These are phyloP conservation scores for Penicillium diatomitis DNA, from an alignment of 495 filamentous ascomycete genomes.

Conservation along the genomic window DNA sequence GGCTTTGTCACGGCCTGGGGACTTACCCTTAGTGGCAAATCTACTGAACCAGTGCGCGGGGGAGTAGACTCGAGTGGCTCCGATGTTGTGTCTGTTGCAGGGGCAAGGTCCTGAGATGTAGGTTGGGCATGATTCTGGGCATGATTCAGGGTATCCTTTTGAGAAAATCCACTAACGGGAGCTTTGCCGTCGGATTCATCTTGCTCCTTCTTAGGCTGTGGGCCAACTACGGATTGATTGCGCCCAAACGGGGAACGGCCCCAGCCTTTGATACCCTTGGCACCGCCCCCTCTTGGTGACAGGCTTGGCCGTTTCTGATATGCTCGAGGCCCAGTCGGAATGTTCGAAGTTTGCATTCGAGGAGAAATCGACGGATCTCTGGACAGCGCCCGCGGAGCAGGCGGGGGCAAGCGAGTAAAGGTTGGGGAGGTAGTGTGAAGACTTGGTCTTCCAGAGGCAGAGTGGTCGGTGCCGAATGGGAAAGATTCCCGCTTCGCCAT, in stretches of 20 bases:
- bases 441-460: slow-evolving; percentile 12
- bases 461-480: slow-evolving; percentile 8
- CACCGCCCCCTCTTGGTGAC: slow-evolving; percentile 21
- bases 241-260: slow-evolving; percentile 42
- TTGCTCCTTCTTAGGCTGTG: slow-evolving; percentile 29
- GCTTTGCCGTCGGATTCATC: slow-evolving; percentile 34
- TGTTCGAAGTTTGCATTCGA: slow-evolving; percentile 42
- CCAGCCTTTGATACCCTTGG: slow-evolving; percentile 50
- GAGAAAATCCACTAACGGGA: slow-evolving; percentile 13
- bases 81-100: background rate
- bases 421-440: slow-evolving; percentile 19
- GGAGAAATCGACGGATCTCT: slow-evolving; percentile 36
- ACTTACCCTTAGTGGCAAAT: slow-evolving; percentile 9
- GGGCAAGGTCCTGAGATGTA: slow-evolving; percentile 1
- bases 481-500: slow-evolving; percentile 25
- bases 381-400: slow-evolving; percentile 22
- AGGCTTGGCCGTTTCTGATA: slow-evolving; percentile 30
- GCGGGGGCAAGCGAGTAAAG: slow-evolving; percentile 18
- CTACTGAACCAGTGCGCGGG: slow-evolving; percentile 8
- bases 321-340: slow-evolving; percentile 52
- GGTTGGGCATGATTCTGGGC: slow-evolving; percentile 2
- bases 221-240: slow-evolving; percentile 18
- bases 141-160: slow-evolving; percentile 6
- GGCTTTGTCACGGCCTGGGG: slow-evolving; percentile 2
- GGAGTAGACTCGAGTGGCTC: slow-evolving; percentile 1